Evolutionary conservation across 139 green algal species (phyloP), one percentile per base, ranked within the genome.

Genomic region (Micractinium sp.): DNA sequence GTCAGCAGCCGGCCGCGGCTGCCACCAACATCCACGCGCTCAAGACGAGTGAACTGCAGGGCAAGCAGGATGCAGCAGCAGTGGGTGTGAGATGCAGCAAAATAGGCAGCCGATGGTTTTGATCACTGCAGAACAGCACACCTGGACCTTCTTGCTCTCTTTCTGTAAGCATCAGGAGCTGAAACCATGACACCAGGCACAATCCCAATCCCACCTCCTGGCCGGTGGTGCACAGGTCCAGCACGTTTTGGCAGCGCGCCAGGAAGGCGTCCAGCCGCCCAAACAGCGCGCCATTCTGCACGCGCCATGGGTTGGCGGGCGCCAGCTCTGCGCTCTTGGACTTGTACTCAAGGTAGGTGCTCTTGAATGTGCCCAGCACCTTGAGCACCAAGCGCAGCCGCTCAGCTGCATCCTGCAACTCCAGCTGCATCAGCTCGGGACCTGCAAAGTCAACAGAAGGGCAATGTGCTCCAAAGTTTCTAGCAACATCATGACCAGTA

Each of bases 1-100:
- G 95, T 98, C 39, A 98, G 91, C 74, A 95, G 92, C 81, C 95
- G 97, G 82, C 96, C 93, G 0, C 96, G 96, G 29, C 94, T 96
- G 84, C 95, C 95, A 69, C 97, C 97, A 88, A 99, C 96, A 92
- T 99, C 97, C 18, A 99, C 92, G 33, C 95, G 91, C 91, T 98
- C 97, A 77, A 99, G 93, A 47, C 95, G 95, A 83, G 93, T 93
- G 88, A 99, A 99, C 92, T 96, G 96, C 87, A 97, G 73, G 33
- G 63, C 63, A 27, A 29, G 20, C 63, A 71, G 47, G 47, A 56
- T 56, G 47, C 47, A 71, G 63, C 63, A 31, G 29, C 67, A 75
- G 67, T 5, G 33, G 33, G 31, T 31, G 33, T 35, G 67, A 1
- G 25, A 75, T 18, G 1, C 67, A 75, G 25, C 31, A 35, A 1